Evolutionary conservation across 2,329 filamentous ascomycete genomes (phyloP).

Genomic region (Aureobasidium sp.): DNA sequence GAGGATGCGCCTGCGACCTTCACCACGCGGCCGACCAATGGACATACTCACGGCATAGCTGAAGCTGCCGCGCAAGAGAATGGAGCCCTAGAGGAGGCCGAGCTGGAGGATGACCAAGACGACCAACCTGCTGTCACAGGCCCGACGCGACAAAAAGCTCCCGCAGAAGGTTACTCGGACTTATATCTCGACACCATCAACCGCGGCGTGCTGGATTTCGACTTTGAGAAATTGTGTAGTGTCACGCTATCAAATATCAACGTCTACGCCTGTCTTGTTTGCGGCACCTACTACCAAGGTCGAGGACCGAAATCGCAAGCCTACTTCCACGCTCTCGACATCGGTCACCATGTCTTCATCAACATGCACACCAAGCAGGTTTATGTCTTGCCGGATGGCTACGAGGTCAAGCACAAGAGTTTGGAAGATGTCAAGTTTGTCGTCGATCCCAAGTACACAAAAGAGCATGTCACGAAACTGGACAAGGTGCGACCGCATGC

Average conservation of each 20-base stretch:
- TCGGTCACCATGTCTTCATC: conserved; percentile 95
- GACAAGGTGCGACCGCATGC: conserved; percentile 57
- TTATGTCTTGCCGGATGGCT: conserved; percentile 89
- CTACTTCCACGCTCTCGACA: conserved; percentile 94
- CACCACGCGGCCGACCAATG: conserved; percentile 18
- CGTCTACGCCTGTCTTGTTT: conserved; percentile 94
- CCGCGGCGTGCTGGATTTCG: conserved; percentile 86
- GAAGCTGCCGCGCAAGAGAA: conserved; percentile 29
- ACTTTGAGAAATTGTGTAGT: conserved; percentile 98
- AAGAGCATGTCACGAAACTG: conserved; percentile 68
- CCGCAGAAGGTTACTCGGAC: conserved; percentile 83
- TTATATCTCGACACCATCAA: conserved; percentile 97
- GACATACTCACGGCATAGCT: conserved; percentile 21
- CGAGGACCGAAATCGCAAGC: conserved; percentile 89
- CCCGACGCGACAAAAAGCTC: conserved; percentile 63
- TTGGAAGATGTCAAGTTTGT: conserved; percentile 98
- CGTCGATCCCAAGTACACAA: conserved; percentile 79
- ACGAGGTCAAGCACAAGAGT: conserved; percentile 90
- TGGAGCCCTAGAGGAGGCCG: conserved; percentile 29
- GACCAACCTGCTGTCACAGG: conserved; percentile 28
- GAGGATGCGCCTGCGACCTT: conserved; percentile 14
- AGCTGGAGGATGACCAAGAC: conserved; percentile 23
- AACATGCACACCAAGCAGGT: conserved; percentile 92
- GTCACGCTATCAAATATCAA: conserved; percentile 96
- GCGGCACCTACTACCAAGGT: conserved; percentile 96